These are phyloP conservation scores for Nissolia schottii DNA, from an alignment of 306 rosid genomes.

Conservation along the genomic window DNA sequence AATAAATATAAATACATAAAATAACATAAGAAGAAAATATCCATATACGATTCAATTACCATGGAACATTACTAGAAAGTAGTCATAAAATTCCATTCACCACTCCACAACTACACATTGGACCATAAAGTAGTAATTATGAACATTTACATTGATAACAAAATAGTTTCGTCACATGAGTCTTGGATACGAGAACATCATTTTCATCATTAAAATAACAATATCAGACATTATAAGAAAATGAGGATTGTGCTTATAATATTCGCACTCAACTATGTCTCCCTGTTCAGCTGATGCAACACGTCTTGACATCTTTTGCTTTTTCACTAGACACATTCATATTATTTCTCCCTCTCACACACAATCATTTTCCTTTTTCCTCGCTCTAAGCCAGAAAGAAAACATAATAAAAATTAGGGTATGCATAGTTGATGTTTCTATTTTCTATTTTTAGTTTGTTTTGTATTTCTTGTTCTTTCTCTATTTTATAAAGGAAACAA, in stretches of 20 bases:
- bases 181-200: not conserved
- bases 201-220: slow-evolving; percentile 15
- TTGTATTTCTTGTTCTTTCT: not conserved
- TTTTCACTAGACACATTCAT: not conserved
- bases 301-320: not conserved
- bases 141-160: not conserved
- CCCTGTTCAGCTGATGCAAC: not conserved
- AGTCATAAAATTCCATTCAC: not conserved
- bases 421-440: too few relatives aligned
- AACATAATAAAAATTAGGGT: not conserved
- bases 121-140: not conserved
- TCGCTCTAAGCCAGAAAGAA: not conserved
- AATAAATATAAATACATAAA: too few relatives aligned
- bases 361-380: not conserved
- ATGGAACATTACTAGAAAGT: not conserved
- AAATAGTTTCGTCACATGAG: not conserved
- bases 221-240: not conserved
- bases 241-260: not conserved
- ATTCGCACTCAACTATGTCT: not conserved
- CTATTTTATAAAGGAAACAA: too few relatives aligned
- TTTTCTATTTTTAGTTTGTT: not conserved
- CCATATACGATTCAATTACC: not conserved
- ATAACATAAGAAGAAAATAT: not conserved
- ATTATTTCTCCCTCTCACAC: not conserved
- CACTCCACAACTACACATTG: not conserved